Conservation (phyloP, 495 filamentous ascomycete genomes). For the Xylaria castorea region DNA sequence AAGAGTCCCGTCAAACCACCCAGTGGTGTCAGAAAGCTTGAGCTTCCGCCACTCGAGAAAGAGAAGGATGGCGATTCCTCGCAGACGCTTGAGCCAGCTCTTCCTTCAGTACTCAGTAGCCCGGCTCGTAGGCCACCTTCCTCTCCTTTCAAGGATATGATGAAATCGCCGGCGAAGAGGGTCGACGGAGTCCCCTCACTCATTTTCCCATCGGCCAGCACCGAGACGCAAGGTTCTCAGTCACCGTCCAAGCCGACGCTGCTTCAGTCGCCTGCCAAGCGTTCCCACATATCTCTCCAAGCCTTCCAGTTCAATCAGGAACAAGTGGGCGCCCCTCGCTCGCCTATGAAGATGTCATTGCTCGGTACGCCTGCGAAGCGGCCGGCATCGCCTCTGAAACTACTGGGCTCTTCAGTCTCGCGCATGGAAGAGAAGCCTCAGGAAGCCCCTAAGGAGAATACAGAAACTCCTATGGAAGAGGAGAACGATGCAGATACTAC, state of each 20-base stretch:
- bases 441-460: conserved; percentile 27
- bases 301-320: conserved; percentile 39
- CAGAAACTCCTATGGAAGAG: background rate
- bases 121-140: conserved; percentile 55
- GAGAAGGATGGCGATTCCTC: conserved; percentile 34
- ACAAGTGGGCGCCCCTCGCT: conserved; percentile 26
- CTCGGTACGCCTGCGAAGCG: conserved; percentile 37
- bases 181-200: conserved; percentile 56
- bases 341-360: conserved; percentile 37
- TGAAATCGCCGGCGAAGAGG: conserved; percentile 57
- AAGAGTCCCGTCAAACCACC: conserved; percentile 55
- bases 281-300: conserved; percentile 52
- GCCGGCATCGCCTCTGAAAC: conserved; percentile 38
- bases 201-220: conserved; percentile 51
- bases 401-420: conserved; percentile 25
- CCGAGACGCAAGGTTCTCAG: conserved; percentile 27
- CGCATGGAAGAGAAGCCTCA: conserved; percentile 14
- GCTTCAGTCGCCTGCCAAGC: conserved; percentile 57
- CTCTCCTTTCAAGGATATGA: conserved; percentile 56
- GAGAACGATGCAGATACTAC: background rate
- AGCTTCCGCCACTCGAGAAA: conserved; percentile 28
- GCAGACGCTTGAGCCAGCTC: conserved; percentile 30
- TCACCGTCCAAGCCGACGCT: conserved; percentile 49
- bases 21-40: conserved; percentile 40
- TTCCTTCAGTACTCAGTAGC: conserved; percentile 47